These are phyloP conservation scores for Aspergillus ochraceus DNA, from an alignment of 2,329 filamentous ascomycete species.

Conservation along the genomic window DNA sequence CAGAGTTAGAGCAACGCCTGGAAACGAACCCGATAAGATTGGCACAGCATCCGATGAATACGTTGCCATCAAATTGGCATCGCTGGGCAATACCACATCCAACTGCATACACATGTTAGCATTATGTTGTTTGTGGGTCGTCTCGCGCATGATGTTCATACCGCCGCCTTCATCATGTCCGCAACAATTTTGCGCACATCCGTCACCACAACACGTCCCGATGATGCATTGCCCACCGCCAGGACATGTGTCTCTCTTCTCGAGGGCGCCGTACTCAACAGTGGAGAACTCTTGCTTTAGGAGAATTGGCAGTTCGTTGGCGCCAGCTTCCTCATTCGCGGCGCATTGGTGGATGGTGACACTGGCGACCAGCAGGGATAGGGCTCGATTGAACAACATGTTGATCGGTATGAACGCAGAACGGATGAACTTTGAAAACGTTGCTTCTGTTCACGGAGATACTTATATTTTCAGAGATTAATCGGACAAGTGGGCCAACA, in stretches of 20 bases:
- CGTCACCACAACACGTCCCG: conserved; percentile 10
- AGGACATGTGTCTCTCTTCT: conserved; percentile 7
- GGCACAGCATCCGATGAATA: conserved; percentile 14
- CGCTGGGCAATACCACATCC: conserved; percentile 9
- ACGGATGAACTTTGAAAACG: too few species aligned
- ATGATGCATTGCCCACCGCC: conserved; percentile 7
- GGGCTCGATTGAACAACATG: neutral
- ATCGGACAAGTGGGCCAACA: neutral
- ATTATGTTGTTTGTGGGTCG: neutral
- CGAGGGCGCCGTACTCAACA: conserved; percentile 1
- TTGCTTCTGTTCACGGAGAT: neutral
- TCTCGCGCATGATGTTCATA: neutral
- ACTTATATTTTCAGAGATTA: neutral
- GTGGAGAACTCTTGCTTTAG: neutral
- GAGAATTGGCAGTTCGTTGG: neutral
- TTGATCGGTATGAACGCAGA: neutral
- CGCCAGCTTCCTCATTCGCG: neutral
- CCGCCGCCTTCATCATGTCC: conserved; percentile 11
- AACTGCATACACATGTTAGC: neutral
- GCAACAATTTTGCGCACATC: conserved; percentile 13
- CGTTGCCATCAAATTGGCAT: conserved; percentile 10
- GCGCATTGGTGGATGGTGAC: neutral
- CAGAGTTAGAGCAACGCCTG: neutral
- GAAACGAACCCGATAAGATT: conserved; percentile 1
- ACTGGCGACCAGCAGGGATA: neutral